Percentiles rank a stretch among this genome's conserved stretches.
These are phyloP conservation scores for Grigorovia transvaalensis DNA, from an alignment of 805 yeast genomes.

Conservation along the genomic window DNA sequence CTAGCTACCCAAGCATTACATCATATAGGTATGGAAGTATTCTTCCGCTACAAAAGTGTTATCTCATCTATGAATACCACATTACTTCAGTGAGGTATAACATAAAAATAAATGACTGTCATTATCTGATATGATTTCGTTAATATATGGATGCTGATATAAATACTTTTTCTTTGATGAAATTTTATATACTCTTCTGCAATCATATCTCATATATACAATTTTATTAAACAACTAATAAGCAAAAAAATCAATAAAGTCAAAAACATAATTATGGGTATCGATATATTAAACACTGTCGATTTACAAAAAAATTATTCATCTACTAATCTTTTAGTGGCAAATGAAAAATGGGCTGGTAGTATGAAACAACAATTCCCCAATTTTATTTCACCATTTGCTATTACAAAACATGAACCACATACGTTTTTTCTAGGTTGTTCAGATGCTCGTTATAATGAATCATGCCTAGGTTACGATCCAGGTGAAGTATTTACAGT, in stretches of 20 bases:
- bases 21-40: too few species aligned
- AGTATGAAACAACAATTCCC: constrained; percentile 42
- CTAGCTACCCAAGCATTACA: too few species aligned
- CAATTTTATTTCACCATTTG: constrained; percentile 32
- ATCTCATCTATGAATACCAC: too few species aligned
- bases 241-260: not conserved
- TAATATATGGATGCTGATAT: not conserved
- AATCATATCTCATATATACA: not conserved
- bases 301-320: not conserved
- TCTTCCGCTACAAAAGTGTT: too few species aligned
- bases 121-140: too few species aligned
- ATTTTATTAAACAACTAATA: not conserved
- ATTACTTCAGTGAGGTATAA: too few species aligned
- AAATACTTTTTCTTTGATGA: not conserved
- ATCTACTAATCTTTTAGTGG: constrained; percentile 24
- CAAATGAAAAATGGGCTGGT: constrained; percentile 37
- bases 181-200: not conserved
- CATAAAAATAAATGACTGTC: too few species aligned
- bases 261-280: constrained; percentile 3
- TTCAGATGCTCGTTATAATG: constrained; percentile 85
- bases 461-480: constrained; percentile 57
- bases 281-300: constrained; percentile 1
- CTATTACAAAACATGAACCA: constrained; percentile 36
- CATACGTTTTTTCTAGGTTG: constrained; percentile 93
- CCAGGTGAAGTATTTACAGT: constrained; percentile 91